Evolutionary conservation across 2,329 filamentous ascomycete genomes (phyloP).

Genomic region (Neopestalotiopsis sp.): DNA sequence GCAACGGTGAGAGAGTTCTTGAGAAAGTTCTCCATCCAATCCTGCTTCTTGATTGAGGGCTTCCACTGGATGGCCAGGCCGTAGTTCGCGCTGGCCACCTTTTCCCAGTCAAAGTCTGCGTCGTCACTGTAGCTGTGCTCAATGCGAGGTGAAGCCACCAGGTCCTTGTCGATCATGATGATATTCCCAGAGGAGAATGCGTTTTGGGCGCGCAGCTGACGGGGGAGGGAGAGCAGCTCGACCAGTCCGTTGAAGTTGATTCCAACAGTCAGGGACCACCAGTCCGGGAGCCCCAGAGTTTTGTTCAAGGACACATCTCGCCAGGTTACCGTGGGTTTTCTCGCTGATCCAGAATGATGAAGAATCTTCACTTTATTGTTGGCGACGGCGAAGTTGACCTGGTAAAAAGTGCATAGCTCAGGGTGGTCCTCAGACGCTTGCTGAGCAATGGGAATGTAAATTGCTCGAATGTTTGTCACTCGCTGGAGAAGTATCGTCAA

Average conservation of each 20-base stretch:
- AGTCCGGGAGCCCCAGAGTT: not conserved
- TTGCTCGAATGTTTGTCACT: too few relatives aligned
- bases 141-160: not conserved
- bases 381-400: not conserved
- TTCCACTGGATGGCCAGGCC: not conserved
- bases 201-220: not conserved
- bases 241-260: not conserved
- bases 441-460: not conserved
- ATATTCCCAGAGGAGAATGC: not conserved
- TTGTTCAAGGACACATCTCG: not conserved
- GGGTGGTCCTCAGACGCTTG: not conserved
- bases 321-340: not conserved
- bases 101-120: not conserved
- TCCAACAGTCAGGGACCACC: not conserved
- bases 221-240: not conserved
- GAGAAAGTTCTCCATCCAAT: not conserved
- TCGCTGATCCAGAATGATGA: not conserved
- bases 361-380: not conserved
- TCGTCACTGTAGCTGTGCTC: not conserved
- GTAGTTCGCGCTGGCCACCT: not conserved
- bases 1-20: not conserved
- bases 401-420: not conserved
- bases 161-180: not conserved
- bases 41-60: not conserved
- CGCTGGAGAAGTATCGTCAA: too few relatives aligned